phyloP scores from a whole-genome alignment of 2,329 filamentous ascomycete species.

The Monilinia polystroma region DNA sequence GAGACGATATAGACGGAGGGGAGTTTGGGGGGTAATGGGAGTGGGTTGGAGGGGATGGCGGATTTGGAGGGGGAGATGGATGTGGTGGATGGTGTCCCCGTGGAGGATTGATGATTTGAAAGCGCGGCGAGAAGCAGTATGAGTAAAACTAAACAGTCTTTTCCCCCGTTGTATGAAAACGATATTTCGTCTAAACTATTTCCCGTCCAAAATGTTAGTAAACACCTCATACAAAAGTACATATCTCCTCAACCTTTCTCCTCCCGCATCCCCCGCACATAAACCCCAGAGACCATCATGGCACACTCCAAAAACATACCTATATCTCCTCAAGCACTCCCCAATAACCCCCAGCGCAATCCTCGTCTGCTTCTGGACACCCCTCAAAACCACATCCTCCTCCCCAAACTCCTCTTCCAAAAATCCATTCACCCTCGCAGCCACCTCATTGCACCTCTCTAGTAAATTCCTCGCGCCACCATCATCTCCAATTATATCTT shows the following conservation, averaged over 20 bases:
- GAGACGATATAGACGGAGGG: conserved; percentile 90
- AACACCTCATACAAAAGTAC: background rate
- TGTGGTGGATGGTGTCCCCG: conserved; percentile 64
- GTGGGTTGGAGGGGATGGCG: background rate
- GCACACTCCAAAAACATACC: conserved; percentile 46
- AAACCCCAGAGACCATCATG: background rate
- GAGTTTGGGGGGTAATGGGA: conserved; percentile 48
- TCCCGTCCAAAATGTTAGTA: background rate
- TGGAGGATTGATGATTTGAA: conserved; percentile 34
- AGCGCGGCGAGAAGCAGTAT: conserved; percentile 70
- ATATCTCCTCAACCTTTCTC: background rate
- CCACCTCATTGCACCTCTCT: conserved; percentile 34
- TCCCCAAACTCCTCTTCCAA: conserved; percentile 33
- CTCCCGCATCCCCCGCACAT: background rate
- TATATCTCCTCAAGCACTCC: conserved; percentile 72
- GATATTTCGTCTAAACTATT: conserved; percentile 73
- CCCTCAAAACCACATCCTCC: conserved; percentile 32
- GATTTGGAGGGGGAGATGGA: conserved; percentile 71
- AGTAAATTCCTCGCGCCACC: background rate
- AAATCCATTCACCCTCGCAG: conserved; percentile 36
- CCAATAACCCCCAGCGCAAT: conserved; percentile 71
- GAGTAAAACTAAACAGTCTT: conserved; percentile 92
- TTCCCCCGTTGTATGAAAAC: conserved; percentile 95
- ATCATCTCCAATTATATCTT: accelerated
- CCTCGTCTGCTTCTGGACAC: conserved; percentile 70